Evolutionary conservation across 257 asterid species (phyloP), one percentile per base, ranked within the genome.

Genomic region (Ehretia macrophylla): DNA sequence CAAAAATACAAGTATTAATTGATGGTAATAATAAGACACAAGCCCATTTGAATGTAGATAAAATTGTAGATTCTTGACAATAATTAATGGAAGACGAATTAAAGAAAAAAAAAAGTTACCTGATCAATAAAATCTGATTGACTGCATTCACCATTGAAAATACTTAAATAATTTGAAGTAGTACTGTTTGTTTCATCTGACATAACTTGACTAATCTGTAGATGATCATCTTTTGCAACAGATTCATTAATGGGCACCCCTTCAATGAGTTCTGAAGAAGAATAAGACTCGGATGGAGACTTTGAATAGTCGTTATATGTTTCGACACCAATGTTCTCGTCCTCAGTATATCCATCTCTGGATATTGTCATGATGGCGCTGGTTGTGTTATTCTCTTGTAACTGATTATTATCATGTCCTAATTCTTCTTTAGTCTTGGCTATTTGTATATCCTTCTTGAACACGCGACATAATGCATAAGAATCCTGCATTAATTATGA

Each of bases 391-490:
- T 6, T 27, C 35, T 6, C 35, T 27, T 27, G 4, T 6, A 27
- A 27, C 3, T 27, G 6, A 27, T 27, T 64, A 42, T 73, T 73
- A 8, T 32, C 8, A 38, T 48, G 42, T 17, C 11, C 17, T n/a
- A n/a, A n/a, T 19, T 20, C 32, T 3, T 39, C 14, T 23, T 60
- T 48, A 0, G 42, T 21, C 42, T 65, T 70, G 0, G 83, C 46
- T 60, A 77, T 65, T 37, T 61, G 55, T 57, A 67, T 73, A 72
- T 79, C 76, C 65, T 83, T 83, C 85, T 83, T 83, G 75, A 80
- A 77, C 5, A 83, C 90, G 55, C 90, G 80, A 64, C 87, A 83
- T 0, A 83, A 69, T 39, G 90, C 90, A 60, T 83, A 83, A 9
- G 83, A 77, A 64, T 83, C 90, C 90, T 83, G 66, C 18, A 64